A percentile compares a stretch with the other conserved stretches of the same genome.
phyloP scores from a whole-genome alignment of 2,329 filamentous ascomycete genomes.

The Boeremia exigua region DNA sequence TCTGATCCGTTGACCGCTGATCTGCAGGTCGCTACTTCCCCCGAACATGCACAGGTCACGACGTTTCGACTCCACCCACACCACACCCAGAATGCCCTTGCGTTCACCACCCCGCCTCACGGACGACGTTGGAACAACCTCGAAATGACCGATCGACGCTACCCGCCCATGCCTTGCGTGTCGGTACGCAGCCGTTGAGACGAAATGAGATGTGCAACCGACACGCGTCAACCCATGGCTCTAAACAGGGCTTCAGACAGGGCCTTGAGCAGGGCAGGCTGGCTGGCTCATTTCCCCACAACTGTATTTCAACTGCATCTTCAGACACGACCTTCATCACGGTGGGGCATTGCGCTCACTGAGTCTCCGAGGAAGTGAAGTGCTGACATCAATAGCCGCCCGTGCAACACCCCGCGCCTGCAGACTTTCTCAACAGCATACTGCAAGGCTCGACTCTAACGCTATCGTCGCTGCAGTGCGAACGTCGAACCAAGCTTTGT shows the following conservation, averaged over 20 bases:
- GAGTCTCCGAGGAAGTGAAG: too few relatives aligned
- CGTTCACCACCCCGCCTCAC: neutral
- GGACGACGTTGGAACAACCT: constrained; percentile 14
- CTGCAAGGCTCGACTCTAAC: constrained; percentile 12
- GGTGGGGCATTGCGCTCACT: too few relatives aligned
- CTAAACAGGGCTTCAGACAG: neutral
- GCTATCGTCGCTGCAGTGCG: constrained; percentile 7
- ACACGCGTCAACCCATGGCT: constrained; percentile 10
- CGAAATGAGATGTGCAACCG: constrained; percentile 14
- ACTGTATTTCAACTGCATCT: constrained; percentile 3
- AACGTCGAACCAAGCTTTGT: constrained; percentile 14
- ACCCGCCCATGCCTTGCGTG: constrained; percentile 2
- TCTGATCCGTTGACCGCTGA: neutral
- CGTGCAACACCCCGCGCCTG: neutral
- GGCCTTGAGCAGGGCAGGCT: too few relatives aligned
- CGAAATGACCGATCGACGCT: constrained; percentile 6
- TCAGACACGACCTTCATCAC: too few relatives aligned
- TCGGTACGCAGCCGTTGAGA: constrained; percentile 7
- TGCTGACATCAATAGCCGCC: neutral
- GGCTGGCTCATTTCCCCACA: neutral
- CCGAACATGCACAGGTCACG: neutral
- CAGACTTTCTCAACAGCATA: constrained; percentile 4
- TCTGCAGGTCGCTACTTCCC: neutral
- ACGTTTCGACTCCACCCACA: neutral
- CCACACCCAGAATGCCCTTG: neutral